These are phyloP conservation scores for Pleurotus salmoneostramineus DNA, from an alignment of 768 basidiomycete species.

Conservation along the genomic window DNA sequence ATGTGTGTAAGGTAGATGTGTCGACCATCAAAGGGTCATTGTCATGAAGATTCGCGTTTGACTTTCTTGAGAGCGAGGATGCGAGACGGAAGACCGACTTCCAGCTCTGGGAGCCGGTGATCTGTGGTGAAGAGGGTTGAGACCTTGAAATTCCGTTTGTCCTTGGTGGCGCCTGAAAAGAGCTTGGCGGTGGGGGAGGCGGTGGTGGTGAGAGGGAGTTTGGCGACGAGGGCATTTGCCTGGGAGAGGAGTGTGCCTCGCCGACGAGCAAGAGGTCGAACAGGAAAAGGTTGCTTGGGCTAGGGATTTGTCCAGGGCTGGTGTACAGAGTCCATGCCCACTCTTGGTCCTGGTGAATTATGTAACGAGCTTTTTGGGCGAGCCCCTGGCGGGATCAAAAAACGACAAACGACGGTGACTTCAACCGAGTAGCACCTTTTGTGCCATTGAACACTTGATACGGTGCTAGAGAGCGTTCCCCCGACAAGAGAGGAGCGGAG, in stretches of 20 bases:
- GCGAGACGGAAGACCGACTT: slow-evolving; percentile 73
- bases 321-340: not conserved
- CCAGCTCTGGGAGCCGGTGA: slow-evolving; percentile 40
- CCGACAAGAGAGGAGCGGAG: too few relatives aligned
- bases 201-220: slow-evolving; percentile 9
- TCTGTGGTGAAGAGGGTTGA: slow-evolving; percentile 23
- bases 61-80: slow-evolving; percentile 61
- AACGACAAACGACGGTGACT: too few relatives aligned
- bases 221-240: slow-evolving; percentile 19
- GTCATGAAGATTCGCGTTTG: slow-evolving; percentile 30
- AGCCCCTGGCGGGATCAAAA: not conserved
- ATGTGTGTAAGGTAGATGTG: slow-evolving; percentile 34
- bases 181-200: slow-evolving; percentile 16
- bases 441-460: too few relatives aligned
- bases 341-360: slow-evolving; percentile 2
- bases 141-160: slow-evolving; percentile 11
- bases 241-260: not conserved
- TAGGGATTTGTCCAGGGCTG: slow-evolving; percentile 9
- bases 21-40: slow-evolving; percentile 46
- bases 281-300: slow-evolving; percentile 4
- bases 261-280: slow-evolving; percentile 4
- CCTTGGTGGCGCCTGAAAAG: slow-evolving; percentile 14
- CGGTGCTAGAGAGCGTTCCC: too few relatives aligned
- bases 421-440: too few relatives aligned
- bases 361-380: not conserved